These are phyloP conservation scores for Mallotus japonicus DNA, from an alignment of 441 rosid genomes.

Conservation along the genomic window DNA sequence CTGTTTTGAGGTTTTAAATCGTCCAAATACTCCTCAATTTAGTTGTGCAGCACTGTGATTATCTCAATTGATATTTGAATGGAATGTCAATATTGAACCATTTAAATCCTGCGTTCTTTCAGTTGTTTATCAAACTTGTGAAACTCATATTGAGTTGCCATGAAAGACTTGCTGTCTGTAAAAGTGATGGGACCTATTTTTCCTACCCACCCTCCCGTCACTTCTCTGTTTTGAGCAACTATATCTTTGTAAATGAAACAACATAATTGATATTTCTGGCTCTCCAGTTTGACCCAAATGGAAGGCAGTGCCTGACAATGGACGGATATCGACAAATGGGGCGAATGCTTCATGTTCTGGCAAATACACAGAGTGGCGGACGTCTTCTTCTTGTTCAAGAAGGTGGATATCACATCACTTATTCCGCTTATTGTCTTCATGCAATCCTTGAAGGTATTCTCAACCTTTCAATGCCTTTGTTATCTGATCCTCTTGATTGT, in stretches of 20 bases:
- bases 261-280: constrained; percentile 11
- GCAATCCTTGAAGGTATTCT: constrained; percentile 85
- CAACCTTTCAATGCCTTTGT: constrained; percentile 43
- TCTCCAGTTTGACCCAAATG: constrained; percentile 81
- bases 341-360: constrained; percentile 39
- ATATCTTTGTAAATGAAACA: background rate
- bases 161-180: no score
- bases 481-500: constrained; percentile 60
- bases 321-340: constrained; percentile 75
- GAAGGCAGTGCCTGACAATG: constrained; percentile 87
- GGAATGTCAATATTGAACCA: no score
- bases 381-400: constrained; percentile 84
- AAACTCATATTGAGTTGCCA: background rate
- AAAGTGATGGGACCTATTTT: background rate
- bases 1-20: no score
- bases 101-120: no score
- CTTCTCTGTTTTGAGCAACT: background rate
- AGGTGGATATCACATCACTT: constrained; percentile 89
- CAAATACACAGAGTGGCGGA: constrained; percentile 53
- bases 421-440: constrained; percentile 88
- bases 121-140: no score
- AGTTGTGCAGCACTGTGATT: no score
- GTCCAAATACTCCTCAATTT: no score
- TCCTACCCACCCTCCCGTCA: background rate
- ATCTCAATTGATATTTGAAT: no score